Evolutionary conservation across 1,139 yeast genomes (phyloP), one percentile per base, ranked within the genome.

Genomic region (Nakaseomyces glabratus): DNA sequence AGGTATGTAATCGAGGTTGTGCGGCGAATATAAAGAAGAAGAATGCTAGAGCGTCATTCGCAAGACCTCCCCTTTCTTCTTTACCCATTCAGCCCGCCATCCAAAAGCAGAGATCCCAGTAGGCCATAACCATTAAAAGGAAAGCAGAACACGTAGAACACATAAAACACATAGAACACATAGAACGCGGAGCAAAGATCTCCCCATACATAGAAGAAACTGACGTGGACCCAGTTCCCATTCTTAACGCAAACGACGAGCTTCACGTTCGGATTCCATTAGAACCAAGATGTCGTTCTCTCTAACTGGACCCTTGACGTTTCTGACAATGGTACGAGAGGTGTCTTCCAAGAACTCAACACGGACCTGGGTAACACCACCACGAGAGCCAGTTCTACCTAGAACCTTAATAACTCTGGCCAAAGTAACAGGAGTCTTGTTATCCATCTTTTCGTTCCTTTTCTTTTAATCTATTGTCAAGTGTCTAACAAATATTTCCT

Each of bases 281-380:
- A 90, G 79, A 69, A 95, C 90, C 69, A 90, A 82, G 71, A 90
- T 85, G 70, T 90, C 98, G 73, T 88, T 85, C 73, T 88, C 97
- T 75, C 97, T 85, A 68, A 88, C 97, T 69, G 98, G 96, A 63
- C 98, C 98, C 57, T 80, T 90, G 70, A 90, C 98, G 79, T 90
- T 90, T 82, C 98, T 86, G 76, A 90, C 96, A 65, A 90, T 88
- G 64, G 95, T 82, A 80, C 97, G 86, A 69, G 95, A 74, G 62
- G 93, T 73, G 68, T 90, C 97, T 69, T 88, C 97, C 69, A 90
- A 78, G 82, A 90, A 90, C 73, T 90, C 97, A 63, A 90, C 97
- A 73, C 98, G 88, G 69, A 90, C 97, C 73, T 90, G 98, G 71
- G 97, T 90, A 72, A 90, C 98, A 81, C 96, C 97, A 81, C 98